Evolutionary conservation across 257 asterid species (phyloP), one percentile per base, ranked within the genome.

Genomic region (Thymus mandschuricus): DNA sequence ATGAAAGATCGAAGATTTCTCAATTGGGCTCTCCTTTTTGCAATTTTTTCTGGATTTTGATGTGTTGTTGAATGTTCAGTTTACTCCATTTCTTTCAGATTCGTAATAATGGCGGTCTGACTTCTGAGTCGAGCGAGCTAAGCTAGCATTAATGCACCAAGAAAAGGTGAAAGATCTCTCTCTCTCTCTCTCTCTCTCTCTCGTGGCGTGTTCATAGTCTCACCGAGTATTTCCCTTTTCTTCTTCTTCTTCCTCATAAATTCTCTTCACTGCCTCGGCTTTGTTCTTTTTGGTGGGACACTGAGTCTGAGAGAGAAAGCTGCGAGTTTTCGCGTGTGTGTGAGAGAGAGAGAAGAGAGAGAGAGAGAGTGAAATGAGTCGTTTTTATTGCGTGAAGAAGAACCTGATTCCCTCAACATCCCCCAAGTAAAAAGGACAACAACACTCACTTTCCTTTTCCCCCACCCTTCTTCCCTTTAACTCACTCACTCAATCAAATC

Each of bases 401-500:
- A 88, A 86, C 82, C 87, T 61, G 89, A 83, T 88, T 86, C 91
- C 74, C 87, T 84, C 81, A 76, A 71, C 86, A 78, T 54, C 80
- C 76, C 75, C 82, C 79, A 56, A 56, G 68, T 77, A 72, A 81
- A 77, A 81, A 79, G 84, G 87, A 78, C 81, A 60, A 80, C 81
- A 59, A 9, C 71, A 49, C 56, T 73, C 80, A 68, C 81, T 68
- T 81, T 81, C 81, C 75, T 43, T 72, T 52, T 80, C 69, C 57
- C 59, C 57, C 64, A 62, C 58, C 33, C 44, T 30, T 59, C 21
- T 21, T 43, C 28, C 64, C 33, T 31, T 59, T 29, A 13, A 52
- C 56, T 1, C 73, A 11, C 13, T 15, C 41, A 11, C 21, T 21
- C 21, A 73, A 65, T 40, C 34, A 31, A 31, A 71, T 44, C 12